Base-by-base conservation (phyloP, 23 red algal species). In the Gracilaria domingensis region DNA sequence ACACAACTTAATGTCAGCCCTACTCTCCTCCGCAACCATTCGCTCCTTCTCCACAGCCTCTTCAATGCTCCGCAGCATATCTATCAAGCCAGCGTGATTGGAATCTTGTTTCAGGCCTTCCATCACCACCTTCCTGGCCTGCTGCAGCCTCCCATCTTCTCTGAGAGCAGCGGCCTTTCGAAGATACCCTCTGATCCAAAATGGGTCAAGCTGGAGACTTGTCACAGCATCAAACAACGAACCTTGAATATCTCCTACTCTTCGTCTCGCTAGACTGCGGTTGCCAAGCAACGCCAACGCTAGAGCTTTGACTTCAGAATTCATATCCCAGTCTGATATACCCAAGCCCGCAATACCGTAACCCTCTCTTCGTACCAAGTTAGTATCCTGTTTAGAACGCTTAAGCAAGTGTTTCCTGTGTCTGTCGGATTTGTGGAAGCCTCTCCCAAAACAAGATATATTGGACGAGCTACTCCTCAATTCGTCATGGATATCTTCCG, bases 181-280 rank as follows among this genome's bases (percentile, higher is more conserved):
- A 9, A 85, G 66, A 53, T 96, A 96, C 21, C 94, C 94, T 34
- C 94, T 72, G 36, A 91, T 76, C 94, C 94, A 96, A 9, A 50
- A 42, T 32, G 74, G 60, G 42, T 96, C 86, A 39, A 96, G 66
- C 12, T 78, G 70, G 8, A 96, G 77, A 51, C 87, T 70, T 14
- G 50, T 50, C n/a, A 70, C 50, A 5, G 87, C 94, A 39, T 91
- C 94, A 26, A 79, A 77, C 44, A 96, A 32, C 28, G 93, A 86
- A 6, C 75, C 88, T 16, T 84, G 54, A 40, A 84, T 58, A 36
- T 92, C 80, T 48, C 57, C 57, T 24, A 70, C 65, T 51, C 66
- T 92, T 40, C 78, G 29, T 84, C 80, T 34, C 45, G 89, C 89
- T 28, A 92, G 50, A 60, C 66, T 76, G 40, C 78, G 89, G 70